A percentile compares a stretch with the other conserved stretches of the same genome.
phyloP scores from a whole-genome alignment of 345 rosid genomes.

The Syzygium jambos region DNA sequence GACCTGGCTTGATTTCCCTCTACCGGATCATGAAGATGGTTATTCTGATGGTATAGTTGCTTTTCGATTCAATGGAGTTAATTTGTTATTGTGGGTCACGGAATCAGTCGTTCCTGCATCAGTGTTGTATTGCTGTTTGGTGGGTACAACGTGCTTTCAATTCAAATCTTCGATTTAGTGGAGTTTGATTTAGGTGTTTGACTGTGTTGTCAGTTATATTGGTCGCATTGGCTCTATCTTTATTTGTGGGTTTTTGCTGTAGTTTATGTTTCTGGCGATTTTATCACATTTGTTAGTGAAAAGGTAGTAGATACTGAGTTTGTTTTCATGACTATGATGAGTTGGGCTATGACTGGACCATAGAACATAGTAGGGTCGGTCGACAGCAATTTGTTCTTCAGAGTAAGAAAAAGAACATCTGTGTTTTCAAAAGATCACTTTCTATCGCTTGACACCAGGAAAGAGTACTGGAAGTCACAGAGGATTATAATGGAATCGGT shows the following conservation, averaged over 20 bases:
- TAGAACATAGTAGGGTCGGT: not conserved
- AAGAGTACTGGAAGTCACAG: not conserved
- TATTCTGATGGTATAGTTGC: conserved; percentile 55
- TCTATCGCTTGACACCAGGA: not conserved
- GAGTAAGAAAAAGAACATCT: not conserved
- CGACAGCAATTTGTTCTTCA: not conserved
- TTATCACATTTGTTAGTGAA: not conserved
- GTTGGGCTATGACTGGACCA: not conserved
- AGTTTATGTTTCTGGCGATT: not conserved
- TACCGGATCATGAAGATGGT: conserved; percentile 48
- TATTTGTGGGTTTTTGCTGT: not conserved
- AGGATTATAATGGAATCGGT: not conserved
- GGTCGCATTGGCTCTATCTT: not conserved
- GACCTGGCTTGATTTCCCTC: conserved; percentile 92
- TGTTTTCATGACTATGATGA: not conserved
- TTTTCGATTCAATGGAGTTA: not conserved
- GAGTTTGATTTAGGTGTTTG: not conserved
- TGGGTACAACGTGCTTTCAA: not conserved
- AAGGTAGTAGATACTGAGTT: not conserved
- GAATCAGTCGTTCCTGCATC: not conserved
- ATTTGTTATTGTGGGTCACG: not conserved
- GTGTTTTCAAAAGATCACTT: not conserved
- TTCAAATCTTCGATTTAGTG: not conserved
- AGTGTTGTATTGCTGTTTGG: not conserved
- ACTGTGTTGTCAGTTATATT: not conserved